Evolutionary conservation across 1,284 basidiomycete species (phyloP), one percentile per base, ranked within the genome.

Genomic region (Vanrija pseudolonga): DNA sequence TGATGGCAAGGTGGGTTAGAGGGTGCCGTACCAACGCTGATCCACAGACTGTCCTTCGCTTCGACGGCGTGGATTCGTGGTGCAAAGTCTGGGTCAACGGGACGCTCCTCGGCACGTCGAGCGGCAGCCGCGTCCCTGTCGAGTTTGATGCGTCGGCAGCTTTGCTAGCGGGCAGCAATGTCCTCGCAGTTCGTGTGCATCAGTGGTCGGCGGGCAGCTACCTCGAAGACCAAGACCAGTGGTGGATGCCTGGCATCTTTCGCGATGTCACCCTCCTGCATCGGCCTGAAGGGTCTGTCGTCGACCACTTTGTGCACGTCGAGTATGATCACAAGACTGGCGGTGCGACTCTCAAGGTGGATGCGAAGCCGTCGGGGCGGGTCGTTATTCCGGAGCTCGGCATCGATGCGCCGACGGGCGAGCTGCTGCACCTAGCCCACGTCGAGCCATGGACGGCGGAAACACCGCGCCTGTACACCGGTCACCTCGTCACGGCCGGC

Each of bases 161-260:
- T 19, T 15, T 55, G 1, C n/a, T 5, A 5, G 18, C 41, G 20
- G 26, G 26, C 4, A 14, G 9, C 4, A 61, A 60, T 20, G 45
- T 57, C 4, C 37, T 65, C 7, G 55, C 55, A 6, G 56, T 62
- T 5, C 60, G 61, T 11, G 63, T 65, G 3, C 52, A 51, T 23
- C 61, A 65, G 42, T 65, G 63, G 63, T 51, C 49, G 2, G 53
- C 61, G 0, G 59, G 28, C 6, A 50, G 38, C 14, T 65, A 63
- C 39, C 45, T 59, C 44, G 63, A 65, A 50, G 61, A 63, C 46
- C 63, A 65, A 28, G 63, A 65, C 45, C 53, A 61, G 49, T 65
- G 63, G 63, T 65, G 61, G 61, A 53, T 65, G 7, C 63, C 63
- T 0, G 63, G 63, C 23, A 63, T 65, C 51, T 65, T 63, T 52